phyloP scores from a whole-genome alignment of 805 yeast species.

The Wickerhamomyces queroliae region DNA sequence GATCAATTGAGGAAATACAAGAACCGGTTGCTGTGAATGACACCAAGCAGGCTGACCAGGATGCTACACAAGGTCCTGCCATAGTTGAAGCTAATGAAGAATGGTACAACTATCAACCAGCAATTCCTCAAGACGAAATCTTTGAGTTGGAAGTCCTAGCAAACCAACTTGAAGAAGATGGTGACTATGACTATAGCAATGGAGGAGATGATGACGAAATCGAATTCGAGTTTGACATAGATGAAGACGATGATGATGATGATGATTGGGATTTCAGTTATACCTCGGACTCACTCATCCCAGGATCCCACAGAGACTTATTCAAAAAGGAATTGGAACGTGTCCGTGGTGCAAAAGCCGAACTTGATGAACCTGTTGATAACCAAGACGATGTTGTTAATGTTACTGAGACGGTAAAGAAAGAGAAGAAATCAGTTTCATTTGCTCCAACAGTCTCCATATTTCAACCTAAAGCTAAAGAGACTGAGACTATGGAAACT shows the following conservation, averaged over 20 bases:
- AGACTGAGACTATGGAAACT: too few relatives aligned
- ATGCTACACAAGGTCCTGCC: not conserved
- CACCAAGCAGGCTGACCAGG: not conserved
- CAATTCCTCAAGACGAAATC: slow-evolving; percentile 39
- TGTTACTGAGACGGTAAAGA: not conserved
- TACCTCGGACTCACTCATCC: slow-evolving; percentile 11
- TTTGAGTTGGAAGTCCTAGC: slow-evolving; percentile 50
- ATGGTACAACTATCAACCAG: slow-evolving; percentile 6
- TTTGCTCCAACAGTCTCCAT: too few relatives aligned
- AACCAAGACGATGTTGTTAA: slow-evolving; percentile 11
- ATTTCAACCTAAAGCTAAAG: too few relatives aligned
- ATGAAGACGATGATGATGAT: slow-evolving; percentile 18
- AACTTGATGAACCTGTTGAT: slow-evolving; percentile 13
- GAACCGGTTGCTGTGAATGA: too few relatives aligned
- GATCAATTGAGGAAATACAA: too few relatives aligned
- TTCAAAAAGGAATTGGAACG: slow-evolving; percentile 17
- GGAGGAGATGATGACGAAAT: slow-evolving; percentile 36
- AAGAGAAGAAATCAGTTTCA: slow-evolving; percentile 40
- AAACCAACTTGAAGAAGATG: slow-evolving; percentile 34
- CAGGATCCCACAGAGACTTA: slow-evolving; percentile 13
- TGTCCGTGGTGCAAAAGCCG: slow-evolving; percentile 13
- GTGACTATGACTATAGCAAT: slow-evolving; percentile 21
- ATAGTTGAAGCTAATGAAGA: slow-evolving; percentile 1
- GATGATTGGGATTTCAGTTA: slow-evolving; percentile 14
- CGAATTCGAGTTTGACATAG: slow-evolving; percentile 27